Base-by-base conservation (phyloP, 208 protist genomes). In the Endotrypanum monterogeii region DNA sequence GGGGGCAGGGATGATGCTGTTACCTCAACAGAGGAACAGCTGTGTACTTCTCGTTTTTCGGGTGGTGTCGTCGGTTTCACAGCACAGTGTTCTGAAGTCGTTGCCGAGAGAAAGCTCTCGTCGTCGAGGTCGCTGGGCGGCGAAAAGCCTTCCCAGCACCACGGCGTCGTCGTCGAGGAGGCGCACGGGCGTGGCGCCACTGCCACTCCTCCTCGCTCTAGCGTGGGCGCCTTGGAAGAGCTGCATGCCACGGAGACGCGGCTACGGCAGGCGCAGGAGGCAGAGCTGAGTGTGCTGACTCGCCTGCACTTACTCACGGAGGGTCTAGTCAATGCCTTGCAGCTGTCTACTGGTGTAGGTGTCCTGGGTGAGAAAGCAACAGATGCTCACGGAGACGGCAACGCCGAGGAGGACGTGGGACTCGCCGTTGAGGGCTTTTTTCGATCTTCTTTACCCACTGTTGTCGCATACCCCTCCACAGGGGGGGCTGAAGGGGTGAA, bases 231-330 rank as follows among this genome's bases (percentile, higher is more conserved):
- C 12, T 3, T 54, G 20, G 3, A 9, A 1, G 28, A 37, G 6
- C 44, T 68, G 63, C 63, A 28, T 8, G 63, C 63, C 28, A 68
- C 63, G 18, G 50, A 70, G 50, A 28, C 48, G 51, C 66, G 66
- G 20, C 50, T 70, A 50, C 66, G 66, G 46, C 11, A 8, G 39
- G 48, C 51, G 46, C 66, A 70, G 14, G 66, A 52, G 50, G 50
- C 66, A 39, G 66, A 70, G 9, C 46, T 37, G 11, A 39, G 50
- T 30, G 66, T 70, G 48, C 32, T 70, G 46, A 9, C 41, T 20
- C 66, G 66, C 28, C 39, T 70, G 46, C 46, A 32, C 28, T 8
- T 14, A 2, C 50, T 70, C 16, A 70, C 66, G 46, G 48, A 52
- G 46, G 14, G 28, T 25, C 37, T 68, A 12, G 5, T 68, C 4